Base-by-base conservation (phyloP, 305 asterid species). In the Fraxinus platypoda region DNA sequence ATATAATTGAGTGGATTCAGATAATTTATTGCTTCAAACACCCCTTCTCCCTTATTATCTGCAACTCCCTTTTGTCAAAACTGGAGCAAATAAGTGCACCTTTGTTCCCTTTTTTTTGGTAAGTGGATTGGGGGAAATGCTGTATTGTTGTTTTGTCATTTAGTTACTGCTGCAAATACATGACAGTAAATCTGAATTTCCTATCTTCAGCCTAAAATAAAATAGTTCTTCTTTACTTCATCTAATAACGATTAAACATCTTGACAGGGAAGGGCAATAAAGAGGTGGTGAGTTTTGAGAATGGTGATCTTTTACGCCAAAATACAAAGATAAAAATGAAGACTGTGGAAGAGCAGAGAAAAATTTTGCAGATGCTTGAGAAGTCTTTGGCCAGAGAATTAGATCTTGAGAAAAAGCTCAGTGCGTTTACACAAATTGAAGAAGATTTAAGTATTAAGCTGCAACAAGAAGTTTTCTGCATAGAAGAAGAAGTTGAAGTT, bases 371-470 rank as follows among this genome's bases (percentile, higher is more conserved):
- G 89, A 91, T 92, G 98, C 91, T 97, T 83, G 99, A 91, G 88
- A 94, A 91, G 87, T 92, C 98, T 49, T 86, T 92, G 90, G 97
- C 97, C 49, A 85, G 92, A 74, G 99, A 94, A 86, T 81, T 97
- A 86, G 97, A 94, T 81, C 93, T 94, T 52, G 98, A 97, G 91
- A 91, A 88, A 89, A 94, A 89, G 86, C 88, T 97, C 78, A 81
- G 84, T 17, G 97, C 92, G 85, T 85, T 92, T 8, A 91, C 90
- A 87, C 96, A 88, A 84, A 85, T 83, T 80, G 96, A 92, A 85
- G 95, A 96, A 81, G 91, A 88, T 71, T 83, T 93, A 83, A 90
- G 88, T 84, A 88, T 85, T 77, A 86, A 86, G 87, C 78, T 92
- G 83, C 93, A 93, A 84, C 96, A 93, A 82, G 95, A 94, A 87